Conservation (phyloP, 768 basidiomycete genomes). For the Podaxis pistillaris region DNA sequence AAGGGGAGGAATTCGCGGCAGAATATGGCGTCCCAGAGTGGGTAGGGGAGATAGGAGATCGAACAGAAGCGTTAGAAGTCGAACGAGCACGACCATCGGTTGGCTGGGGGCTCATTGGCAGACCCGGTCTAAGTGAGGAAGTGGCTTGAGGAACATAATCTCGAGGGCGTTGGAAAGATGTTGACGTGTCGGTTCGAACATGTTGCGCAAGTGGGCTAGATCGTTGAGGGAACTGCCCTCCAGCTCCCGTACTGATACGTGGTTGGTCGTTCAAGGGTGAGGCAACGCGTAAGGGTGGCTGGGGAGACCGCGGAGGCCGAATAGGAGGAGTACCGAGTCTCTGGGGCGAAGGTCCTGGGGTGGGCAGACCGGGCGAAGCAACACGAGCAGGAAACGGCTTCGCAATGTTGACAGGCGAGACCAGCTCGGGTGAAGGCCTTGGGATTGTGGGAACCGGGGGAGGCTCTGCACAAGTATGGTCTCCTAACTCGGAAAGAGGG, state of each 20-base stretch:
- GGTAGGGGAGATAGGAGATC: background rate
- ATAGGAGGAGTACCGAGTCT: conserved; percentile 16
- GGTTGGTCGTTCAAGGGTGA: conserved; percentile 28
- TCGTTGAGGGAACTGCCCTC: conserved; percentile 25
- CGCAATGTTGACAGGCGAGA: conserved; percentile 46
- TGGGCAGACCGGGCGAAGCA: conserved; percentile 17
- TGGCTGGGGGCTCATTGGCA: background rate
- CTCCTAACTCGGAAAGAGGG: conserved; percentile 68
- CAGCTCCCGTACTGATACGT: conserved; percentile 23
- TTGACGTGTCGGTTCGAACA: conserved; percentile 16
- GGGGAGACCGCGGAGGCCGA: conserved; percentile 7
- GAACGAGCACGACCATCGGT: conserved; percentile 3
- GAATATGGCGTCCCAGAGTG: background rate
- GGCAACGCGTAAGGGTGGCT: conserved; percentile 24
- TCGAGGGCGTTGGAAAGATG: conserved; percentile 19
- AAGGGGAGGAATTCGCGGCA: background rate
- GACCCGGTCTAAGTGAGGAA: background rate
- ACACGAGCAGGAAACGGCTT: conserved; percentile 47
- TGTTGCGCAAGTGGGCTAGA: conserved; percentile 36
- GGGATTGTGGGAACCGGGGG: conserved; percentile 44
- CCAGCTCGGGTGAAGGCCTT: conserved; percentile 35
- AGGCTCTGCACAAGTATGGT: conserved; percentile 67
- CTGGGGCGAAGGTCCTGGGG: conserved; percentile 18
- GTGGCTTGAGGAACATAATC: conserved; percentile 10
- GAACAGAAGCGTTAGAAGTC: background rate